Evolutionary conservation across 495 filamentous ascomycete genomes (phyloP), one percentile per base, ranked within the genome.

Genomic region (Lasiosphaeria hispida): DNA sequence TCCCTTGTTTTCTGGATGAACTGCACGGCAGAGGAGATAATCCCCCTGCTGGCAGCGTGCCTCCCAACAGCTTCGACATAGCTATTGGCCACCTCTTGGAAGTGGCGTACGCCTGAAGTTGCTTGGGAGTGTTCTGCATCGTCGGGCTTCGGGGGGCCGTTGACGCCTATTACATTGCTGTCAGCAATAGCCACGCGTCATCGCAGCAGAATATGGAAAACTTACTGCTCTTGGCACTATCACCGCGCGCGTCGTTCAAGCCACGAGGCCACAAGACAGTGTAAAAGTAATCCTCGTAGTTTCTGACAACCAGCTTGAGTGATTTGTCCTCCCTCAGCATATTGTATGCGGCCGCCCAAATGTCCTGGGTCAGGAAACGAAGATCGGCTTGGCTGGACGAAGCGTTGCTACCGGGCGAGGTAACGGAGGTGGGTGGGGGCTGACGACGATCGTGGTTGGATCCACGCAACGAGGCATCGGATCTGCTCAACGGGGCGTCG

Each of bases 221-320:
- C 23, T n/a, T 6, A 49, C 47, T n/a, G 1, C 19, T 35, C 15
- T 7, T 15, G 15, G 40, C 15, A 19, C 11, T 15, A 36, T 40
- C 30, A 30, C 23, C 23, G 23, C 23, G 23, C 23, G 23, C 8
- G 15, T 10, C n/a, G 36, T 51, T 8, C 14, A 15, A 23, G 35
- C 34, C 34, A 52, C 14, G 14, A 1, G 54, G 54, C 50, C 42
- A 55, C 2, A 60, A 36, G 10, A 62, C 15, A 9, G 15, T 62
- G 14, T 58, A 43, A 36, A 59, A 65, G 35, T 62, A 55, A 10
- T 52, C 35, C 17, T 66, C 63, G 48, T 66, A 66, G 33, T 62
- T 58, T 14, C 44, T 50, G 10, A 66, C 60, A n/a, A 58, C 35
- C 0, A 60, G 45, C 19, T 53, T 37, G 10, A 63, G 45, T 3